Percentiles rank a stretch among this genome's conserved stretches.
Conservation (phyloP, 305 asterid genomes). For the Striga hermonthica region DNA sequence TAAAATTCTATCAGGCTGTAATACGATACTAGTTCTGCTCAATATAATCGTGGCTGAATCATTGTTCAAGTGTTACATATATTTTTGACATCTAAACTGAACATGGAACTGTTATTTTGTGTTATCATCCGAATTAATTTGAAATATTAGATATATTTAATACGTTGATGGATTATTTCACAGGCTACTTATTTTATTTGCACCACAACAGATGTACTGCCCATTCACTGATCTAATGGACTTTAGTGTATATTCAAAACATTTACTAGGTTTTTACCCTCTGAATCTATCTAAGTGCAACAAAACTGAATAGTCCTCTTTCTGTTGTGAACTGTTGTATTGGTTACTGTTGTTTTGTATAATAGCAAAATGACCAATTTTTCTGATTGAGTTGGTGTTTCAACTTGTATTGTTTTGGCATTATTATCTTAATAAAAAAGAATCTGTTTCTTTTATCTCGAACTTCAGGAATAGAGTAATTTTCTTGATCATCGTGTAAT, state of each 20-base stretch:
- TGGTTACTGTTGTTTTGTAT: slow-evolving; percentile 10
- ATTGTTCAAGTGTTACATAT: background rate
- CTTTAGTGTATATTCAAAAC: background rate
- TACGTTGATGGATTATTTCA: slow-evolving; percentile 24
- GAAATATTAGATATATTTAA: slow-evolving; percentile 1
- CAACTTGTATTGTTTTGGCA: slow-evolving; percentile 3
- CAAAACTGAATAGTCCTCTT: slow-evolving; percentile 7
- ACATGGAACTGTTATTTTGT: background rate
- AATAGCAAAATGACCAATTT: background rate
- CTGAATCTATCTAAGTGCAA: slow-evolving; percentile 9
- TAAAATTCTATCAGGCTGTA: slow-evolving; percentile 12
- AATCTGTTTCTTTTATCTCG: slow-evolving; percentile 7
- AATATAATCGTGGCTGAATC: background rate
- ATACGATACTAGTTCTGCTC: slow-evolving; percentile 12
- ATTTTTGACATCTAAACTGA: slow-evolving; percentile 8
- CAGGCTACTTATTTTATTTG: slow-evolving; percentile 9
- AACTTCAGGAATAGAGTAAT: slow-evolving; percentile 1
- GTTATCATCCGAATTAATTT: background rate
- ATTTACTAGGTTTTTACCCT: slow-evolving; percentile 10
- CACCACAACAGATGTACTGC: background rate
- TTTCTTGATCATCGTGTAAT: slow-evolving; percentile 1
- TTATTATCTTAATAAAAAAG: background rate
- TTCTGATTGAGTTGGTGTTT: slow-evolving; percentile 7
- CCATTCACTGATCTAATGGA: slow-evolving; percentile 1
- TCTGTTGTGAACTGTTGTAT: slow-evolving; percentile 19